Evolutionary conservation across 306 rosid species (phyloP).

Genomic region (Cicer judaicum): DNA sequence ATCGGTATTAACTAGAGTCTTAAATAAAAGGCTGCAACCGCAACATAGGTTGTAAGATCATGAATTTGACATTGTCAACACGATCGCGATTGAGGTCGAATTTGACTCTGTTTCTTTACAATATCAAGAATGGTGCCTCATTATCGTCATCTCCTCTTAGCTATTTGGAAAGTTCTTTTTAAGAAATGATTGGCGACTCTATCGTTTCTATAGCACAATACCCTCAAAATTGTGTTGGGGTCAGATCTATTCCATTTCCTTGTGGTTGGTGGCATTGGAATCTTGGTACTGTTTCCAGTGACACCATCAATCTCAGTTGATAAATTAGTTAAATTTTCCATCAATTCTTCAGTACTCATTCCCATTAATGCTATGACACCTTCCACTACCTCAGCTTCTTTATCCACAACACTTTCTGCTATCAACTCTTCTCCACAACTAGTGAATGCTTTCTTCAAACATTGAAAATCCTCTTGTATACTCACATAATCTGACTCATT

Average conservation of each 20-base stretch:
- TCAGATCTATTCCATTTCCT: slow-evolving; percentile 81
- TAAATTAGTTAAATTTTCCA: slow-evolving; percentile 73
- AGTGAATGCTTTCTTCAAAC: slow-evolving; percentile 61
- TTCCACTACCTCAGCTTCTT: slow-evolving; percentile 71
- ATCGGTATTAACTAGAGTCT: neutral
- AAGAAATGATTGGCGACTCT: slow-evolving; percentile 72
- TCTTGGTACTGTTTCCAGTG: slow-evolving; percentile 61
- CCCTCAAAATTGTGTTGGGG: slow-evolving; percentile 87
- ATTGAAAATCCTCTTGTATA: slow-evolving; percentile 73
- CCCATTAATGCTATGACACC: slow-evolving; percentile 83
- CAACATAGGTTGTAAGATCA: no score
- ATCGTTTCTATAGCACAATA: slow-evolving; percentile 83
- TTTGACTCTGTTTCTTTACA: neutral
- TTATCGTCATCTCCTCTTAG: slow-evolving; percentile 65
- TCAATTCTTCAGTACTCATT: slow-evolving; percentile 63
- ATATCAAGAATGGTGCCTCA: neutral
- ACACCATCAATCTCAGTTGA: slow-evolving; percentile 68
- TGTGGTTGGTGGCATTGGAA: slow-evolving; percentile 94
- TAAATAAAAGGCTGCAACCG: neutral
- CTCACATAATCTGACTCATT: slow-evolving; percentile 60
- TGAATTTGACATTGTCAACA: neutral
- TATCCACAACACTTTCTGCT: slow-evolving; percentile 60
- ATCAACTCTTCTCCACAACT: slow-evolving; percentile 70
- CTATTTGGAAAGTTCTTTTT: slow-evolving; percentile 77
- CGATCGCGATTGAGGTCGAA: neutral